Evolutionary conservation across 1,284 basidiomycete species (phyloP).

Genomic region (Phenoliferia sp.): DNA sequence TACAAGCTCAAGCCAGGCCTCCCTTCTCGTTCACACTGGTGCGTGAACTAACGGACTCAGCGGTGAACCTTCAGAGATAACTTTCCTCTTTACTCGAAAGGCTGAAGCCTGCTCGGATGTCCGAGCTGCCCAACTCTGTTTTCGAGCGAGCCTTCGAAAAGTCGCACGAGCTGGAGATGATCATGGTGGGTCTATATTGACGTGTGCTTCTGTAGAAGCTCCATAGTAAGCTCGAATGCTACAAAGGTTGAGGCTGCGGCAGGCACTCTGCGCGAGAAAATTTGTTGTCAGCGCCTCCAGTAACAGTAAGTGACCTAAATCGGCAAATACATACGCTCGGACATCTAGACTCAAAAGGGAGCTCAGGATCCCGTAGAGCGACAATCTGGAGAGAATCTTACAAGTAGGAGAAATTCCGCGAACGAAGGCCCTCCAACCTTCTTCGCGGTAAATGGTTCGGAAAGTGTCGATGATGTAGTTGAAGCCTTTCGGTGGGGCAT

Average conservation of each 20-base stretch:
- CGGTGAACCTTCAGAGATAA: too few relatives aligned
- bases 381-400: constrained; percentile 51
- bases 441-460: constrained; percentile 61
- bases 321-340: constrained; percentile 39
- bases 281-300: constrained; percentile 9
- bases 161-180: constrained; percentile 9
- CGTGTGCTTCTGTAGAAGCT: constrained; percentile 44
- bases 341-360: constrained; percentile 30
- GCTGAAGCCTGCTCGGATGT: constrained; percentile 43
- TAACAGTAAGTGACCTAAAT: too few relatives aligned
- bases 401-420: constrained; percentile 29
- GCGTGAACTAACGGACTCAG: too few relatives aligned
- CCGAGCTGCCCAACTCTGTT: constrained; percentile 21
- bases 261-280: constrained; percentile 70
- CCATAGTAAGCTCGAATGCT: constrained; percentile 81
- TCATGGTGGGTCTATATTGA: constrained; percentile 20
- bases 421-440: constrained; percentile 60
- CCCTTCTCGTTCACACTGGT: constrained; percentile 59
- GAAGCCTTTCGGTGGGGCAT: constrained; percentile 67
- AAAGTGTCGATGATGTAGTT: constrained; percentile 74
- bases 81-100: neutral
- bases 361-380: constrained; percentile 40
- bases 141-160: constrained; percentile 18
- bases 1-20: constrained; percentile 69
- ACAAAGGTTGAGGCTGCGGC: constrained; percentile 87